These are phyloP conservation scores for Rhizopus arrhizus DNA, from an alignment of 371 early-diverging fungal genomes.

Conservation along the genomic window DNA sequence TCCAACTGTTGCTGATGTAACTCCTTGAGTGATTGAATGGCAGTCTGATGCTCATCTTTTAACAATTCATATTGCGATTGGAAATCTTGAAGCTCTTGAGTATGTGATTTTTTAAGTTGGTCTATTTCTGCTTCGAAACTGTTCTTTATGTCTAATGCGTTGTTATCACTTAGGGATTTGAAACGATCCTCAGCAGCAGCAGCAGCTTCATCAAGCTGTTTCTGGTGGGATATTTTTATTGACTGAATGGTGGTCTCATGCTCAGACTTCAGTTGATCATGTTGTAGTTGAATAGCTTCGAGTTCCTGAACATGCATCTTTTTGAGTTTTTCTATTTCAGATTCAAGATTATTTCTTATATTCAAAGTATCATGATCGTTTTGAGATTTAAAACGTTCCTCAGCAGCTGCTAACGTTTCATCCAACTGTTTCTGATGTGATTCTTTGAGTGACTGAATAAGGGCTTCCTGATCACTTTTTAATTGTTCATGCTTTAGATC, in stretches of 20 bases:
- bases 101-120: neutral
- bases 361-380: neutral
- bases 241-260: neutral
- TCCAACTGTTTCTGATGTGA: constrained; percentile 13
- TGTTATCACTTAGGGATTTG: neutral
- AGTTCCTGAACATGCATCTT: constrained; percentile 6
- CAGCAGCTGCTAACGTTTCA: neutral
- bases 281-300: neutral
- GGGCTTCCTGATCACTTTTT: constrained; percentile 4
- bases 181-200: neutral
- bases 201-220: constrained; percentile 1
- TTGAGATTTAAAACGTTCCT: neutral
- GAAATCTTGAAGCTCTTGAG: neutral
- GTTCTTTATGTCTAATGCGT: neutral
- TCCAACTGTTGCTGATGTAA: neutral
- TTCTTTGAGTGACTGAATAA: constrained; percentile 6
- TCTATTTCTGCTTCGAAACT: constrained; percentile 7
- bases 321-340: constrained; percentile 7
- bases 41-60: neutral
- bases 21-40: neutral
- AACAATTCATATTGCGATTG: neutral
- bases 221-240: neutral
- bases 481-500: neutral
- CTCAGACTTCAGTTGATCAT: neutral
- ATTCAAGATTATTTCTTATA: constrained; percentile 3